Conservation (phyloP, 177 flowering plant species). For the Vitis hybrid region DNA sequence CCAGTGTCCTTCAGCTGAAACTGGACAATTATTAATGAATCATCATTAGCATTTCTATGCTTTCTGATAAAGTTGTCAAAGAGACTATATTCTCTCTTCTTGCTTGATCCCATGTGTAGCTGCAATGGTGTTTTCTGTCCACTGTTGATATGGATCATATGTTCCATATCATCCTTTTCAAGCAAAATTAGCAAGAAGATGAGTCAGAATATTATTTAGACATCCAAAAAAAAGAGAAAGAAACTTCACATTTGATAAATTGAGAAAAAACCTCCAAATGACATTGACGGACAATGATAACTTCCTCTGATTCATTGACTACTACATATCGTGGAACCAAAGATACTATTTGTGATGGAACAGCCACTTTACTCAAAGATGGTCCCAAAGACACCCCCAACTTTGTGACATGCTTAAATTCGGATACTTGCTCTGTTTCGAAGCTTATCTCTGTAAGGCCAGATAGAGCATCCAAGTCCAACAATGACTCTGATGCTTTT, state of each 20-base stretch:
- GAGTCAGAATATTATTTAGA: background rate
- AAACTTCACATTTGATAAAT: background rate
- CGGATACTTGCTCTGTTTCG: conserved; percentile 41
- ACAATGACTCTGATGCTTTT: conserved; percentile 39
- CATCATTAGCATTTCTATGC: conserved; percentile 60
- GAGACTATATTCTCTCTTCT: conserved; percentile 47
- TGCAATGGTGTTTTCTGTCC: conserved; percentile 54
- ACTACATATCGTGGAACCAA: conserved; percentile 73
- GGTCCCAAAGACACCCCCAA: conserved; percentile 74
- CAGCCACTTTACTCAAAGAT: conserved; percentile 27
- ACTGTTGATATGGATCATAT: conserved; percentile 39
- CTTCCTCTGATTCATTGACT: conserved; percentile 64
- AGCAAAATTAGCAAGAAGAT: conserved; percentile 6
- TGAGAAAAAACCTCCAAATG: conserved; percentile 59
- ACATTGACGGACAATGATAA: conserved; percentile 69
- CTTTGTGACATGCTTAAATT: conserved; percentile 40
- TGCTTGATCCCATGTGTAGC: conserved; percentile 35
- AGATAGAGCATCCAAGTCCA: conserved; percentile 82
- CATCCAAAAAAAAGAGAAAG: background rate
- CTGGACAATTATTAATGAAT: conserved; percentile 50
- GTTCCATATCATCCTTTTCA: conserved; percentile 59
- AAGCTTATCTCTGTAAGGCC: conserved; percentile 77
- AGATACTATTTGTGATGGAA: conserved; percentile 61
- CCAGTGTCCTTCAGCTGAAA: conserved; percentile 51
- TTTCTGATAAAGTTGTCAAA: conserved; percentile 67